These are phyloP conservation scores for Hanseniaspora lindneri DNA, from an alignment of 805 yeast genomes.

Conservation along the genomic window DNA sequence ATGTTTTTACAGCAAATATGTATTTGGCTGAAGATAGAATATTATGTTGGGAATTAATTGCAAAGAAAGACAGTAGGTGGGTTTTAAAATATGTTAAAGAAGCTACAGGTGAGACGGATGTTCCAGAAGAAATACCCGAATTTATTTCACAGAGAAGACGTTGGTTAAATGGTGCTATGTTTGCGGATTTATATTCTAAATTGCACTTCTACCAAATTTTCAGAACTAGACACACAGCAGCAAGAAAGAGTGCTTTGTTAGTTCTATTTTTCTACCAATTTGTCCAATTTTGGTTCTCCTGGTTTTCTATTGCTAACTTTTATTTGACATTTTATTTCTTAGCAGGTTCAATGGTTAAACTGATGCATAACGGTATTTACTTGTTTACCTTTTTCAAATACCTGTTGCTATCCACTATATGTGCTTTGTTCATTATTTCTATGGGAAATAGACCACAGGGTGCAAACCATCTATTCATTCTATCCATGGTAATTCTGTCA, in stretches of 20 bases:
- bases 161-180: constrained; percentile 96
- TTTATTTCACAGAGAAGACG: constrained; percentile 92
- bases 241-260: constrained; percentile 73
- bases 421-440: constrained; percentile 81
- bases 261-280: constrained; percentile 84
- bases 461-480: constrained; percentile 63
- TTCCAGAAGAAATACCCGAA: constrained; percentile 88
- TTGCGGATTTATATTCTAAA: constrained; percentile 87
- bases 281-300: constrained; percentile 66
- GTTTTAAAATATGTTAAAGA: constrained; percentile 80
- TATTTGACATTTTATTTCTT: constrained; percentile 85
- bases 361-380: constrained; percentile 62
- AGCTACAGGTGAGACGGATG: constrained; percentile 94
- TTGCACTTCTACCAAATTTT: constrained; percentile 78
- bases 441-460: constrained; percentile 98
- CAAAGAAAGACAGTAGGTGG: constrained; percentile 75
- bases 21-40: constrained; percentile 94
- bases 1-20: constrained; percentile 92
- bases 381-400: constrained; percentile 79
- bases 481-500: constrained; percentile 59
- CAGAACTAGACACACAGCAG: constrained; percentile 70
- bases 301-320: constrained; percentile 86
- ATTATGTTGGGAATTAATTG: constrained; percentile 89
- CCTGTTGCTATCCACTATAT: constrained; percentile 65
- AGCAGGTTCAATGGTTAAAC: constrained; percentile 62